These are phyloP conservation scores for Alternaria incomplexa DNA, from an alignment of 2,329 filamentous ascomycete genomes.

Conservation along the genomic window DNA sequence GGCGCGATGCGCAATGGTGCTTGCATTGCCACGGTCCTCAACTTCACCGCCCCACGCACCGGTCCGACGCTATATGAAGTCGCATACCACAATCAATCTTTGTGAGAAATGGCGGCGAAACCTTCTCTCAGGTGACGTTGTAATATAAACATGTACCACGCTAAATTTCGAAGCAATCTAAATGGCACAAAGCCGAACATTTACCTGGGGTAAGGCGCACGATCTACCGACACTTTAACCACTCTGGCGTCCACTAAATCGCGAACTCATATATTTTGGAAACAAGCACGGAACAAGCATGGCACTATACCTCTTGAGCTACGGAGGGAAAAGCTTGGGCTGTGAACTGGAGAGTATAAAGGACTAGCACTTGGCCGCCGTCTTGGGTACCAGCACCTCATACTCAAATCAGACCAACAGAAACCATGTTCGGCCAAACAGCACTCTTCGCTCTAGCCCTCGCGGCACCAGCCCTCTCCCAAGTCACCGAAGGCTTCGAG, in stretches of 20 bases:
- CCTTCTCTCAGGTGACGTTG: constrained; percentile 2
- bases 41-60: neutral
- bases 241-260: constrained; percentile 9
- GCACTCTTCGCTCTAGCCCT: constrained; percentile 56
- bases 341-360: constrained; percentile 10
- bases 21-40: neutral
- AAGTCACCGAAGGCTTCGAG: constrained; percentile 64
- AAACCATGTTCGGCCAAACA: constrained; percentile 53
- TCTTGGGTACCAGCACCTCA: neutral
- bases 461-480: constrained; percentile 57
- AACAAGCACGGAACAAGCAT: constrained; percentile 7
- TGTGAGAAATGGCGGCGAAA: neutral
- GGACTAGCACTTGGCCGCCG: neutral
- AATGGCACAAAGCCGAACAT: constrained; percentile 7
- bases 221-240: constrained; percentile 9
- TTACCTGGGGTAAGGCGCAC: neutral
- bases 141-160: constrained; percentile 9
- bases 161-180: constrained; percentile 14
- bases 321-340: constrained; percentile 12
- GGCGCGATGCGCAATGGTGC: neutral
- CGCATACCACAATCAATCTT: neutral
- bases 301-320: constrained; percentile 1
- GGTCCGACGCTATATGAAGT: neutral
- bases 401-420: neutral
- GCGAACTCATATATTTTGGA: constrained; percentile 6